Conservation (phyloP, 495 filamentous ascomycete genomes). For the Hyaloscypha finlandica region DNA sequence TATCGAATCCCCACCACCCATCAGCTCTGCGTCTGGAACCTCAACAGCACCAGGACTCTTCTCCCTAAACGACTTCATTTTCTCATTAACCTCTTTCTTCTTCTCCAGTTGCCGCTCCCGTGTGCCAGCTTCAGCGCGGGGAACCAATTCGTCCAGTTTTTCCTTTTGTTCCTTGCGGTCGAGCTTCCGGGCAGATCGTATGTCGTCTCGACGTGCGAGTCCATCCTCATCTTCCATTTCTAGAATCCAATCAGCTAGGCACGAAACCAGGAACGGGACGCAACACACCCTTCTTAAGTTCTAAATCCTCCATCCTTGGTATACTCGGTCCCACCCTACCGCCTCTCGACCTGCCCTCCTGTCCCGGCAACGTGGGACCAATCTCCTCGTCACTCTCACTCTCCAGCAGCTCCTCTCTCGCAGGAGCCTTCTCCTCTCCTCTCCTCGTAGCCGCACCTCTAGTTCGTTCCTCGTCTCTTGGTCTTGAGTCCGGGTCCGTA, state of each 20-base stretch:
- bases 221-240: conserved; percentile 55
- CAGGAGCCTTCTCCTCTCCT: conserved; percentile 24
- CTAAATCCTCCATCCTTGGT: conserved; percentile 74
- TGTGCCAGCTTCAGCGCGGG: conserved; percentile 83
- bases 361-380: conserved; percentile 67
- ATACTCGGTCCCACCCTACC: conserved; percentile 65
- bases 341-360: conserved; percentile 29
- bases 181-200: conserved; percentile 58
- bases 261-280: not conserved
- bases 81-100: conserved; percentile 57
- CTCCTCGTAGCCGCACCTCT: conserved; percentile 8
- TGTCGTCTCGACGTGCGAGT: conserved; percentile 49
- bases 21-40: conserved; percentile 58
- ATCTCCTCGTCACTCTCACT: conserved; percentile 62
- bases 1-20: conserved; percentile 60
- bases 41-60: conserved; percentile 58
- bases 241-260: conserved; percentile 37
- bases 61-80: conserved; percentile 61
- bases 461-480: conserved; percentile 19
- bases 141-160: conserved; percentile 74
- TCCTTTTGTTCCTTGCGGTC: conserved; percentile 64
- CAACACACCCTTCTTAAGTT: conserved; percentile 60
- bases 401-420: conserved; percentile 6
- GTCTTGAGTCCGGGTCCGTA: conserved; percentile 25
- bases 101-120: conserved; percentile 88